Evolutionary conservation across 78 protist species (phyloP).

Genomic region (Acrasis kona): DNA sequence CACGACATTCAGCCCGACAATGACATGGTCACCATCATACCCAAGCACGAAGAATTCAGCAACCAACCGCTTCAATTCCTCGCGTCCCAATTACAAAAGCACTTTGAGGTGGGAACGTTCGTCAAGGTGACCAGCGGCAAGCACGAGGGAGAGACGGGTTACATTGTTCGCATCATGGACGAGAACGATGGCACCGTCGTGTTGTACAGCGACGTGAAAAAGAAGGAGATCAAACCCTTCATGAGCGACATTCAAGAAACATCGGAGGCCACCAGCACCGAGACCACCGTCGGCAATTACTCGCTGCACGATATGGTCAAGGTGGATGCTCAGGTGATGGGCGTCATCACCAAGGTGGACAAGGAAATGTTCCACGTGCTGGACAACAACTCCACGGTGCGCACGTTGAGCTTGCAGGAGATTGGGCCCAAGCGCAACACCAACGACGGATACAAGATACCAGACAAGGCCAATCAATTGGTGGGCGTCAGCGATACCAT

Average conservation of each 20-base stretch:
- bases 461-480: background rate
- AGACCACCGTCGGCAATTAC: background rate
- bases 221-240: background rate
- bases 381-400: background rate
- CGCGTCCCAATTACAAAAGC: background rate
- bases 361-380: slow-evolving; percentile 16
- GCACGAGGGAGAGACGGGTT: slow-evolving; percentile 32
- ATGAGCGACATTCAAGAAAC: slow-evolving; percentile 6
- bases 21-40: background rate
- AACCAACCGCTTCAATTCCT: background rate
- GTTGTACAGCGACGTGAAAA: slow-evolving; percentile 13
- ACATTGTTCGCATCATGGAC: slow-evolving; percentile 11
- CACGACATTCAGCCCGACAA: background rate
- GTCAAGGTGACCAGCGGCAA: slow-evolving; percentile 16
- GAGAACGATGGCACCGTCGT: background rate
- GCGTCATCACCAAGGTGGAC: slow-evolving; percentile 23
- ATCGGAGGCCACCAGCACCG: background rate
- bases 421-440: slow-evolving; percentile 10
- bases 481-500: slow-evolving; percentile 1
- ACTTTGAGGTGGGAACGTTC: slow-evolving; percentile 28
- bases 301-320: slow-evolving; percentile 9
- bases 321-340: background rate
- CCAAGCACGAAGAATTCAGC: background rate
- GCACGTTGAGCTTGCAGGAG: background rate
- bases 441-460: background rate